A percentile compares a stretch with the other conserved stretches of the same genome.
These are phyloP conservation scores for Monosiga brevicollis DNA, from an alignment of 78 protist genomes.

Conservation along the genomic window DNA sequence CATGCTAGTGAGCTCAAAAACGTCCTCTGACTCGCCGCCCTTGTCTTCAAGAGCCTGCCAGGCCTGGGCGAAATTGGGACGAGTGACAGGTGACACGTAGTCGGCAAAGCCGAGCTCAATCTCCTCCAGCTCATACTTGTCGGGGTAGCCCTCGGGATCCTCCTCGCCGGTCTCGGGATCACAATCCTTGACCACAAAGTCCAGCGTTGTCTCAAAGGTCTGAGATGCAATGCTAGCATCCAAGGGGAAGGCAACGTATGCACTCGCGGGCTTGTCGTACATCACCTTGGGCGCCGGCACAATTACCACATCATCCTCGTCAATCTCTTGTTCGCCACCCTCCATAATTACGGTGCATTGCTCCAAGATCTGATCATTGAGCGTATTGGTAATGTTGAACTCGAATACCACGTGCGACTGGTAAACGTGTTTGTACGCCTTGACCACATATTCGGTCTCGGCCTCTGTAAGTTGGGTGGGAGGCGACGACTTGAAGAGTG, in stretches of 20 bases:
- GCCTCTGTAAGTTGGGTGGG: constrained; percentile 74
- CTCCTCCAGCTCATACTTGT: constrained; percentile 17
- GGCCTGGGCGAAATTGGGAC: constrained; percentile 51
- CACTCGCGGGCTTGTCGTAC: not conserved
- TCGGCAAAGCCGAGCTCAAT: constrained; percentile 43
- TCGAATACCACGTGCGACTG: constrained; percentile 68
- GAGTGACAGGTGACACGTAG: constrained; percentile 31
- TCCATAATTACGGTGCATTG: too few species aligned
- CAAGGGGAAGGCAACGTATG: constrained; percentile 17
- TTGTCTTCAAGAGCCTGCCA: constrained; percentile 64
- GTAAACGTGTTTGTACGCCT: constrained; percentile 73
- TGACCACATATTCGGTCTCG: constrained; percentile 88
- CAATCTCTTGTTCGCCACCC: too few species aligned
- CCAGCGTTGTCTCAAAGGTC: constrained; percentile 35
- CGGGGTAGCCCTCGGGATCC: constrained; percentile 56
- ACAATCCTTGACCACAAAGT: constrained; percentile 56
- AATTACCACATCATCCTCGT: not conserved
- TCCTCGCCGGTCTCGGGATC: constrained; percentile 62
- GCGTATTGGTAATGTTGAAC: constrained; percentile 75
- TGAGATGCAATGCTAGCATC: constrained; percentile 23
- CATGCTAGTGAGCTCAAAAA: constrained; percentile 37
- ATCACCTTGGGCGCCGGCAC: not conserved
- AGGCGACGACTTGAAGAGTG: constrained; percentile 17
- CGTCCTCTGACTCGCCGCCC: constrained; percentile 52
- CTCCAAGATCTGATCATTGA: constrained; percentile 63